phyloP scores from a whole-genome alignment of 306 rosid genomes.

The Lotus japonicus region DNA sequence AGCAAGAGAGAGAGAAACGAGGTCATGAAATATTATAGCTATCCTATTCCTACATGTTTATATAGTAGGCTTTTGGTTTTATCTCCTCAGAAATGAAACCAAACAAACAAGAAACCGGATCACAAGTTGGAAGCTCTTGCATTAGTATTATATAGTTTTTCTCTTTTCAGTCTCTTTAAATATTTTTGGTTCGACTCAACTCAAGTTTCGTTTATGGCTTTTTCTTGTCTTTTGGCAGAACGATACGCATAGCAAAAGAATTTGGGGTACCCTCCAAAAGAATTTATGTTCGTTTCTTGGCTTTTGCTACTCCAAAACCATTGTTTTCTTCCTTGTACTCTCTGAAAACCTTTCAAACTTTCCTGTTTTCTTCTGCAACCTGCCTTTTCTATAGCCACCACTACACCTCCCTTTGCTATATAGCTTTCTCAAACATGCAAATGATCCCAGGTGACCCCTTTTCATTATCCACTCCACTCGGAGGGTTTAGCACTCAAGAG shows the following conservation, averaged over 20 bases:
- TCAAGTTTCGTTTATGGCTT: constrained; percentile 43
- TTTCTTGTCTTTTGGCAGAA: constrained; percentile 70
- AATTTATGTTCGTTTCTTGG: constrained; percentile 38
- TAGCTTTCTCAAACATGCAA: constrained; percentile 31
- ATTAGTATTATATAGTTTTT: constrained; percentile 27
- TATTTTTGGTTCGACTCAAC: constrained; percentile 39
- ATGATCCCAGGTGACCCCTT: constrained; percentile 66
- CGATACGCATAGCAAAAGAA: constrained; percentile 18
- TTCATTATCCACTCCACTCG: constrained; percentile 52
- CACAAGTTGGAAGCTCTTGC: constrained; percentile 24
- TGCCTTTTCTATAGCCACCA: too few relatives aligned
- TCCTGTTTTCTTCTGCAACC: constrained; percentile 33
- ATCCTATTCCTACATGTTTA: constrained; percentile 23
- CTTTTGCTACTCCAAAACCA: constrained; percentile 33
- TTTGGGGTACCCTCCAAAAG: constrained; percentile 43
- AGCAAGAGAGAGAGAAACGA: not conserved
- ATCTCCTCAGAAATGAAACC: constrained; percentile 34
- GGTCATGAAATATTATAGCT: constrained; percentile 1
- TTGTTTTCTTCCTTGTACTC: constrained; percentile 46
- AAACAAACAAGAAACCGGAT: constrained; percentile 47
- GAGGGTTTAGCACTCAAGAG: constrained; percentile 39
- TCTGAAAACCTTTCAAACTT: constrained; percentile 41
- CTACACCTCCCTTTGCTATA: too few relatives aligned
- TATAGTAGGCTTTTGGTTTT: constrained; percentile 45
- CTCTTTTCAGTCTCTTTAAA: constrained; percentile 25